Evolutionary conservation across 441 rosid genomes (phyloP).

Genomic region (Eutrema salsugineum): DNA sequence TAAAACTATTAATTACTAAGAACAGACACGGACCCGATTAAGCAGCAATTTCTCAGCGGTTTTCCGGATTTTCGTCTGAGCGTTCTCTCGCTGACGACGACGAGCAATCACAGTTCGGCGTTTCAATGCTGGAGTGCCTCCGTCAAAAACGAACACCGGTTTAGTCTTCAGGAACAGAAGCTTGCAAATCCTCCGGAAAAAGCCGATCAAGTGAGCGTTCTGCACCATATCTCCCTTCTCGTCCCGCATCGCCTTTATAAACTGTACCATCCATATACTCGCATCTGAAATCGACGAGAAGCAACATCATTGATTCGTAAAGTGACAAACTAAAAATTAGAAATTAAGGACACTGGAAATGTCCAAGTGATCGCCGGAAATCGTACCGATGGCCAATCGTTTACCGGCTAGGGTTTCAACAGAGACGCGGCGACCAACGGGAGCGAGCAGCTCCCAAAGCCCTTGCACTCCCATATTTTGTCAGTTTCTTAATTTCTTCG

Average conservation of each 20-base stretch:
- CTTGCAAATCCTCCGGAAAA: slow-evolving; percentile 91
- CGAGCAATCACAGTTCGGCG: slow-evolving; percentile 94
- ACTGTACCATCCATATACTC: slow-evolving; percentile 96
- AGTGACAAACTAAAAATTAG: background rate
- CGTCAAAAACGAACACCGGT: slow-evolving; percentile 94
- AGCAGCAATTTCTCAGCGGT: slow-evolving; percentile 94
- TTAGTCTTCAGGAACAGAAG: slow-evolving; percentile 73
- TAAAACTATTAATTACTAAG: background rate
- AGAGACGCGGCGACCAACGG: slow-evolving; percentile 96
- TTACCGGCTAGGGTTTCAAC: slow-evolving; percentile 90
- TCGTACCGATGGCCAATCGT: slow-evolving; percentile 78
- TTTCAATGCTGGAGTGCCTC: slow-evolving; percentile 91
- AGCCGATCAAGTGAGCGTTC: slow-evolving; percentile 88
- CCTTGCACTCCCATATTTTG: slow-evolving; percentile 87
- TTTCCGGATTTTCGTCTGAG: slow-evolving; percentile 88
- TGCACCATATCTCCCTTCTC: slow-evolving; percentile 95
- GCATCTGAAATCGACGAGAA: slow-evolving; percentile 52
- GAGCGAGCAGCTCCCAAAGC: slow-evolving; percentile 91
- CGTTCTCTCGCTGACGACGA: slow-evolving; percentile 87
- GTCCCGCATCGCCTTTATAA: slow-evolving; percentile 98
- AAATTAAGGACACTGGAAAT: background rate
- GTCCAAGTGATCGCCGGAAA: background rate
- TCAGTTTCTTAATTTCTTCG: background rate
- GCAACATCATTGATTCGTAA: background rate
- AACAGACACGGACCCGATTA: slow-evolving; percentile 54